These are phyloP conservation scores for Teratosphaeria nubilosa DNA, from an alignment of 2,329 filamentous ascomycete genomes.

Conservation along the genomic window DNA sequence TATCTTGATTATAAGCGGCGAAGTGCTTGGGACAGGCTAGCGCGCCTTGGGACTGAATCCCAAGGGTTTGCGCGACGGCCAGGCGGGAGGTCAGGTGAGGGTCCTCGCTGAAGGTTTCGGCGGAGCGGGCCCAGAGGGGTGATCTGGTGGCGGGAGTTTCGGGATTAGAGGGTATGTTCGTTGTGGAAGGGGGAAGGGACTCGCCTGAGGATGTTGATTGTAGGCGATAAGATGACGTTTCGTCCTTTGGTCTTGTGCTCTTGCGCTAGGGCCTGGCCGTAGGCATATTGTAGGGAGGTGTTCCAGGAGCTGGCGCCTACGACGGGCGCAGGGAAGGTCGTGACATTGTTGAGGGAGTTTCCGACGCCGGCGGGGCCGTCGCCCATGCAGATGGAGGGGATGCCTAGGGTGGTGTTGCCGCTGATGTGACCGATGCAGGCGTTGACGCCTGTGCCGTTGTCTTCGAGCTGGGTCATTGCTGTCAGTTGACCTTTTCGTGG, in stretches of 20 bases:
- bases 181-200: neutral
- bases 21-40: conserved; percentile 74
- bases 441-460: neutral
- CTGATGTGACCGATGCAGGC: neutral
- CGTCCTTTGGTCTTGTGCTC: neutral
- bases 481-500: neutral
- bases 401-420: neutral
- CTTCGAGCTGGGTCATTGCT: neutral
- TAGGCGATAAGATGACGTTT: neutral
- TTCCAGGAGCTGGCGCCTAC: neutral
- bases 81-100: conserved; percentile 66
- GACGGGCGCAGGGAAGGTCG: neutral
- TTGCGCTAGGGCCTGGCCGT: neutral
- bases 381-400: neutral
- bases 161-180: neutral
- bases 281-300: neutral
- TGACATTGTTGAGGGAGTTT: neutral
- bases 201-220: neutral
- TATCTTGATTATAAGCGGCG: conserved; percentile 65
- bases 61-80: conserved; percentile 49
- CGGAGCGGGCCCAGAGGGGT: conserved; percentile 74
- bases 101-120: conserved; percentile 80
- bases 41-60: conserved; percentile 62
- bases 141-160: conserved; percentile 35
- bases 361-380: neutral